Evolutionary conservation across 768 basidiomycete genomes (phyloP), one percentile per base, ranked within the genome.

Genomic region (Pilatotrama ljubarskyi): DNA sequence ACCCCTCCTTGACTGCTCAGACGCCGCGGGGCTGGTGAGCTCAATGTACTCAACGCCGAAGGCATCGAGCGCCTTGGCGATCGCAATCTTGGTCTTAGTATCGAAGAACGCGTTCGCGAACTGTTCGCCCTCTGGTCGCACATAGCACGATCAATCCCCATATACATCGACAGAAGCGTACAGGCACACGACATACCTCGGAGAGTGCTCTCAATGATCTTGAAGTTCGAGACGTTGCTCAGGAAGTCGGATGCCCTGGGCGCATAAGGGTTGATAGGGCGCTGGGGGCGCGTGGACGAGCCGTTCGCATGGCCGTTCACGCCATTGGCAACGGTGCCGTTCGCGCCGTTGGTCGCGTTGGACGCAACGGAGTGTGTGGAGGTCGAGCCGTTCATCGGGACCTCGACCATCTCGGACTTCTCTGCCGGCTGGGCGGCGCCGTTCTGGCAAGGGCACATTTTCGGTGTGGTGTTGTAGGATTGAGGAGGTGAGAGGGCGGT

Each of bases 11-110:
- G 95, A 97, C 75, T 98, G 95, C 70, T 98, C 94, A 5, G 96
- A 98, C 22, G 97, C 96, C 43, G 91, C 94, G 48, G 97, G 96
- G 15, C 96, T 98, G 36, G 97, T 99, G 72, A 99, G 89, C 72
- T 99, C 97, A 71, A 99, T 95, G 82, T 99, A 99, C 73, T 99
- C 97, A 59, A 98, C 97, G 70, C 97, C 97, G 72, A 99, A 98
- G 50, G 95, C 95, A 81, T 98, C 95, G 58, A 98, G 87, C 14
- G 95, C 95, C 80, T 88, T 93, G 65, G 97, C 97, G 68, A 99
- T 99, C 73, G 95, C 95, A 73, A 98, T 97, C 85, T 99, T 99
- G 77, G 95, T 98, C 81, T 95, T 94, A 72, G 94, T 95, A 73
- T 97, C 96, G 73, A 98, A 99, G 83, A 99, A 99, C 54, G 97